phyloP scores from a whole-genome alignment of 805 yeast genomes.

The Candida krabiensis region DNA sequence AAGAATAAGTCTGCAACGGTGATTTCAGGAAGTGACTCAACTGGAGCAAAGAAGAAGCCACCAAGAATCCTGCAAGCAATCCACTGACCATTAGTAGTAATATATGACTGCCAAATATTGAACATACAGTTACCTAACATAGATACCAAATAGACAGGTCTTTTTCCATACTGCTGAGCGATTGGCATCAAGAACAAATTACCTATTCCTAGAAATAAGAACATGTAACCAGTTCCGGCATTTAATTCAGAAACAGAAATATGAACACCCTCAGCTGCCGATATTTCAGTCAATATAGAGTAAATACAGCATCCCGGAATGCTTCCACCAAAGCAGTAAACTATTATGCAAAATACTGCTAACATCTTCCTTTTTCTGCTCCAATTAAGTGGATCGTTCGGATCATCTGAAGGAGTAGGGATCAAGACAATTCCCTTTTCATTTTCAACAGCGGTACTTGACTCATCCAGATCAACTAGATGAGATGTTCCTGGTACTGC shows the following conservation, averaged over 20 bases:
- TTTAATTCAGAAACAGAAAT: slow-evolving; percentile 34
- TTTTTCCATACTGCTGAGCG: slow-evolving; percentile 39
- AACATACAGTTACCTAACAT: slow-evolving; percentile 30
- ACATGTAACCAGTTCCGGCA: slow-evolving; percentile 39
- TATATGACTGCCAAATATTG: slow-evolving; percentile 36
- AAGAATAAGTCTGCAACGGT: slow-evolving; percentile 50
- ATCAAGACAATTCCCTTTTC: slow-evolving; percentile 47
- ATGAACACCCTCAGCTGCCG: slow-evolving; percentile 17
- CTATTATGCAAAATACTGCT: slow-evolving; percentile 43
- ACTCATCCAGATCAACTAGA: slow-evolving; percentile 41
- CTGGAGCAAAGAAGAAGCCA: slow-evolving; percentile 37
- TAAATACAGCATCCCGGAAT: slow-evolving; percentile 29
- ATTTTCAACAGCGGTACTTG: slow-evolving; percentile 7
- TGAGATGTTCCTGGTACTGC: slow-evolving; percentile 52
- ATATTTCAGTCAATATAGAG: slow-evolving; percentile 26
- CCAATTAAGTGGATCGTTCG: slow-evolving; percentile 75
- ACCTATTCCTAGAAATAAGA: slow-evolving; percentile 42
- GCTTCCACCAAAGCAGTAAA: slow-evolving; percentile 35
- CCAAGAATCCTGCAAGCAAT: slow-evolving; percentile 30
- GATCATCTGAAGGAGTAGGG: slow-evolving; percentile 68
- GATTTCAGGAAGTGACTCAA: slow-evolving; percentile 51
- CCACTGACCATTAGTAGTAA: slow-evolving; percentile 32
- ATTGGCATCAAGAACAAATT: slow-evolving; percentile 38
- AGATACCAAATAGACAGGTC: slow-evolving; percentile 37
- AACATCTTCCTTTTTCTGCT: slow-evolving; percentile 45